A percentile compares a stretch with the other conserved stretches of the same genome.
Conservation (phyloP, 495 filamentous ascomycete genomes). For the Ascodesmis nigricans region DNA sequence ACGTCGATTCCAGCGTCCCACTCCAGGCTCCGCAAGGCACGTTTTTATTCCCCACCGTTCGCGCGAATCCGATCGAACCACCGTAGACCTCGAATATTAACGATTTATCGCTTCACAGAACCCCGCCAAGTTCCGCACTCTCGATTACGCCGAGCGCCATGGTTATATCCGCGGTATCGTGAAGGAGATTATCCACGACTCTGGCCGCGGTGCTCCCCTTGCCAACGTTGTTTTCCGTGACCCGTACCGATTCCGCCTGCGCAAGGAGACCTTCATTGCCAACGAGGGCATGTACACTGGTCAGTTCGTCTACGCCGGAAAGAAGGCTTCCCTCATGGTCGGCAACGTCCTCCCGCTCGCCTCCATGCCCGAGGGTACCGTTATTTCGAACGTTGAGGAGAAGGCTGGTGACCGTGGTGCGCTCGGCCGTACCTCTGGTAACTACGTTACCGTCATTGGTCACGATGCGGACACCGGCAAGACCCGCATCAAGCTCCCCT, state of each 20-base stretch:
- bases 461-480: slow-evolving; percentile 98
- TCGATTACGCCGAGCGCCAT: slow-evolving; percentile 89
- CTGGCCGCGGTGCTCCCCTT: slow-evolving; percentile 91
- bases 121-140: slow-evolving; percentile 75
- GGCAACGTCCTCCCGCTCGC: slow-evolving; percentile 90
- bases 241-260: slow-evolving; percentile 71
- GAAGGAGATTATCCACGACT: slow-evolving; percentile 98
- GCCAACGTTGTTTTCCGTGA: slow-evolving; percentile 91
- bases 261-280: slow-evolving; percentile 95
- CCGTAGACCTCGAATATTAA: background rate
- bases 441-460: slow-evolving; percentile 97
- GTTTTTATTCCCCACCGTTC: slow-evolving; percentile 1
- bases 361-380: slow-evolving; percentile 93
- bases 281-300: slow-evolving; percentile 99
- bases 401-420: slow-evolving; percentile 91
- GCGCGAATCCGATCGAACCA: background rate
- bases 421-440: slow-evolving; percentile 87
- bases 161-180: slow-evolving; percentile 92
- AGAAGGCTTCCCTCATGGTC: slow-evolving; percentile 85
- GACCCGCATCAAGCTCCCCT: slow-evolving; percentile 97
- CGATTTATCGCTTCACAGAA: slow-evolving; percentile 24
- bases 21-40: slow-evolving; percentile 78
- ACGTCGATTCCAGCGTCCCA: slow-evolving; percentile 37
- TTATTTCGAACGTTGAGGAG: slow-evolving; percentile 97
- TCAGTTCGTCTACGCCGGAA: slow-evolving; percentile 99